A percentile compares a stretch with the other conserved stretches of the same genome.
Conservation (phyloP, 306 rosid genomes). For the Quercus suber region DNA sequence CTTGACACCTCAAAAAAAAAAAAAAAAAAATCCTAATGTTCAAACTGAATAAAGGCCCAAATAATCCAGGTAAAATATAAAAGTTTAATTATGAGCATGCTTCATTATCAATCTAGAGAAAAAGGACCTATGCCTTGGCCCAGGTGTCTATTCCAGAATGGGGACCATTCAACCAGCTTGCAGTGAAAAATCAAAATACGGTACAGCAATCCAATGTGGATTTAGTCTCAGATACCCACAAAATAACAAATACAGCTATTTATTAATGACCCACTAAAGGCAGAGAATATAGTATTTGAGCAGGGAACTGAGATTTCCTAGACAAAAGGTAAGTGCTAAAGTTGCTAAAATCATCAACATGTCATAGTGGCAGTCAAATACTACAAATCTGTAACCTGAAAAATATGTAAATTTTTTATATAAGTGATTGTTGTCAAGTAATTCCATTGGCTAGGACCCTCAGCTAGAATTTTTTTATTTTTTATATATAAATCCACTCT, state of each 20-base stretch:
- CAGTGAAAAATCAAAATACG: constrained; percentile 18
- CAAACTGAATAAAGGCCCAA: not conserved
- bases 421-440: not conserved
- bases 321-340: not conserved
- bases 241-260: not conserved
- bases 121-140: not conserved
- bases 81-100: not conserved
- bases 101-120: not conserved
- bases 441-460: not conserved
- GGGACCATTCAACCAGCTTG: not conserved
- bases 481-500: too few relatives aligned
- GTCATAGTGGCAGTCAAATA: not conserved
- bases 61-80: not conserved
- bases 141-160: not conserved
- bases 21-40: too few relatives aligned
- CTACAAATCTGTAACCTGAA: not conserved
- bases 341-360: not conserved
- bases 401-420: not conserved
- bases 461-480: too few relatives aligned
- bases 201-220: not conserved
- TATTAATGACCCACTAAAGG: too few relatives aligned
- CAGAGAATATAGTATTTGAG: not conserved
- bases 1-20: too few relatives aligned
- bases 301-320: not conserved
- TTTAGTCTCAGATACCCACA: not conserved